These are phyloP conservation scores for Cinchona pubescens DNA, from an alignment of 257 asterid genomes.

Conservation along the genomic window DNA sequence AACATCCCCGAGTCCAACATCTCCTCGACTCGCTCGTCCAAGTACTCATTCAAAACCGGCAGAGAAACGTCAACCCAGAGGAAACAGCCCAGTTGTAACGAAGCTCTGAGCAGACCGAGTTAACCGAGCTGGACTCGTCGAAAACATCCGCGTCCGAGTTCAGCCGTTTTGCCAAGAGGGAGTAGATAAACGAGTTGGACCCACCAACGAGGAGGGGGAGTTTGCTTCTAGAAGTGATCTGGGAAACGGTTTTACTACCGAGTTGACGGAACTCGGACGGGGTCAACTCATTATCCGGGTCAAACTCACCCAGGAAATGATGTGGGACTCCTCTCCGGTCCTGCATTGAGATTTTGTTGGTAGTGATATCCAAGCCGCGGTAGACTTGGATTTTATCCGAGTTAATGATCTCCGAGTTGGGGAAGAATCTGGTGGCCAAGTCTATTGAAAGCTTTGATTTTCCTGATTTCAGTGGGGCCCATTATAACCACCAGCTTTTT, in stretches of 20 bases:
- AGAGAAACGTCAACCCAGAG: slow-evolving; percentile 62
- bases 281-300: slow-evolving; percentile 57
- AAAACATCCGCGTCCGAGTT: slow-evolving; percentile 51
- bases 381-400: slow-evolving; percentile 85
- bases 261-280: slow-evolving; percentile 52
- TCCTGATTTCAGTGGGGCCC: slow-evolving; percentile 95
- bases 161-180: slow-evolving; percentile 45
- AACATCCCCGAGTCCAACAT: slow-evolving; percentile 82
- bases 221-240: slow-evolving; percentile 30
- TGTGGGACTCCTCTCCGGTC: slow-evolving; percentile 61
- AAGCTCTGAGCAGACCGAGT: slow-evolving; percentile 36
- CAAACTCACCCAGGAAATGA: slow-evolving; percentile 76
- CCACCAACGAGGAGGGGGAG: slow-evolving; percentile 82
- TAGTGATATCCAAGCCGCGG: slow-evolving; percentile 61
- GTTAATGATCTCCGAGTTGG: slow-evolving; percentile 67
- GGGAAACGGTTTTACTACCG: slow-evolving; percentile 36
- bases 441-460: slow-evolving; percentile 83
- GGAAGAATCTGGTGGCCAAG: slow-evolving; percentile 56
- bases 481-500: slow-evolving; percentile 53
- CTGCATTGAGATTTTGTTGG: slow-evolving; percentile 61
- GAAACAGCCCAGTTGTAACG: slow-evolving; percentile 71
- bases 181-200: slow-evolving; percentile 72
- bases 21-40: slow-evolving; percentile 68
- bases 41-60: slow-evolving; percentile 50
- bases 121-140: slow-evolving; percentile 22